phyloP scores from a whole-genome alignment of 2,329 filamentous ascomycete species.

The Blastomyces parvus region DNA sequence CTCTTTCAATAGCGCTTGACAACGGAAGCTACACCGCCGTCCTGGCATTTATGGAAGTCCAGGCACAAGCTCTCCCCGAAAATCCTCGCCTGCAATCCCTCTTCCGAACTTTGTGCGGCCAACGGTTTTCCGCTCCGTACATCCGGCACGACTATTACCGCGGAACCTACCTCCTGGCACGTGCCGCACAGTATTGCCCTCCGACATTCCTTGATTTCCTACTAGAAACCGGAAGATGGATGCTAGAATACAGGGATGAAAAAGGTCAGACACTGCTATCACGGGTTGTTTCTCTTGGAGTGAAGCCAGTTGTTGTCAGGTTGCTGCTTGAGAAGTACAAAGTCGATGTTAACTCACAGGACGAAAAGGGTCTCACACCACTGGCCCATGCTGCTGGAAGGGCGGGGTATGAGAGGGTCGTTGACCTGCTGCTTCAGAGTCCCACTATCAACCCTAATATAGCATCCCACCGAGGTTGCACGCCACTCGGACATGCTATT shows the following conservation, averaged over 20 bases:
- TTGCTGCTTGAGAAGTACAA: neutral
- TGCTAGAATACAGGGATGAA: neutral
- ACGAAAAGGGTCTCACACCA: neutral
- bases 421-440: too few species aligned
- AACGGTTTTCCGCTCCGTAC: too few species aligned
- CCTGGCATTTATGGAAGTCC: neutral
- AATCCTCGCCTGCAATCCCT: neutral
- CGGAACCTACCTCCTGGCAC: too few species aligned
- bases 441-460: too few species aligned
- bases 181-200: neutral
- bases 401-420: too few species aligned
- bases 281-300: neutral
- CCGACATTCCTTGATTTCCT: neutral
- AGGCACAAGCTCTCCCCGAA: neutral
- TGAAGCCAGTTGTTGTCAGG: neutral
- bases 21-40: neutral
- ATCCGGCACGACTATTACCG: too few species aligned
- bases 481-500: too few species aligned
- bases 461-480: too few species aligned
- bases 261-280: neutral
- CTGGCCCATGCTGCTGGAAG: neutral
- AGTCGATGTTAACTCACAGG: neutral
- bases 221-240: neutral
- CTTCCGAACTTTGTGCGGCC: neutral
- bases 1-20: neutral